These are phyloP conservation scores for Paramecium sonneborni DNA, from an alignment of 73 alveolate genomes.

Conservation along the genomic window DNA sequence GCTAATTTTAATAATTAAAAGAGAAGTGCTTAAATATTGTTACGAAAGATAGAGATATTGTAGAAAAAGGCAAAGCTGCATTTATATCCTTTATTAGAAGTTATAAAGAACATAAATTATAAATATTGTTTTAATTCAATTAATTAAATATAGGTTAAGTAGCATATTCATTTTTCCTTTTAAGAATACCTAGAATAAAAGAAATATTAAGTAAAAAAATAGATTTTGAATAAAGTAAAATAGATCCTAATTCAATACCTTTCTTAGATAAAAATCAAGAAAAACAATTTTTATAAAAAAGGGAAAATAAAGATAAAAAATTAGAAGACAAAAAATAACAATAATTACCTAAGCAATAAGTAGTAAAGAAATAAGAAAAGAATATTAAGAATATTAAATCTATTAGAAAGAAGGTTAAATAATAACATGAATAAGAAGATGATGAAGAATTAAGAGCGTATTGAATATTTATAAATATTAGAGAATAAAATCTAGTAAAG, in stretches of 20 bases:
- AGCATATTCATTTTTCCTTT: constrained; percentile 92
- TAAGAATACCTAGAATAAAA: constrained; percentile 97
- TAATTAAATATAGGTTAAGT: constrained; percentile 91
- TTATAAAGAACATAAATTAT: constrained; percentile 92
- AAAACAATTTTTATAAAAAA: constrained; percentile 75
- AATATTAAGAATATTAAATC: constrained; percentile 71
- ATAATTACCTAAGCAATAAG: constrained; percentile 43
- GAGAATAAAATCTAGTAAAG: constrained; percentile 85
- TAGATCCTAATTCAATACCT: constrained; percentile 83
- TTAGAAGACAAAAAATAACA: constrained; percentile 67
- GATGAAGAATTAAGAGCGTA: constrained; percentile 74
- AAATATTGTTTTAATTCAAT: constrained; percentile 85
- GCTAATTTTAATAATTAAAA: constrained; percentile 43
- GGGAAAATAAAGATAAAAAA: constrained; percentile 71
- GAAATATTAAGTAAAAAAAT: constrained; percentile 91
- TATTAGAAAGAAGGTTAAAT: constrained; percentile 77
- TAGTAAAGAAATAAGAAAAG: constrained; percentile 74
- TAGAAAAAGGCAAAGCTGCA: constrained; percentile 95
- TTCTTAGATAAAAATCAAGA: constrained; percentile 90
- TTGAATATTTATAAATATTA: constrained; percentile 88
- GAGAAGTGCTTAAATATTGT: constrained; percentile 70
- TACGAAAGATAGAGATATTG: constrained; percentile 85
- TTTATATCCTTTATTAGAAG: constrained; percentile 96
- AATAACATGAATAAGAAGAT: constrained; percentile 81
- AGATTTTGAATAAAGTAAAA: constrained; percentile 72